Conservation (phyloP, 352 stramenopile species). For the Bremia lactucae region DNA sequence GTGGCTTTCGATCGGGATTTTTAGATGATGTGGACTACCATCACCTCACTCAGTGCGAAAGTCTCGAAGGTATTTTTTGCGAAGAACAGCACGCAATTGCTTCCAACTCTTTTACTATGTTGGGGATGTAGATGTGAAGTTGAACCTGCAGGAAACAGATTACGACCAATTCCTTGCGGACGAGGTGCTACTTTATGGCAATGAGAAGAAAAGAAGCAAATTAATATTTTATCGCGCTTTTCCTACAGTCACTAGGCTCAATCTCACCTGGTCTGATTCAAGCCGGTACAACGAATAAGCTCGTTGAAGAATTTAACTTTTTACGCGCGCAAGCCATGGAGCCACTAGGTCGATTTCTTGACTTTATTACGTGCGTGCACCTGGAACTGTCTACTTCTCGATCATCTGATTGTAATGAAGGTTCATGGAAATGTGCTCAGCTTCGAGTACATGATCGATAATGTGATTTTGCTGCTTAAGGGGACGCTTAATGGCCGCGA, state of each 20-base stretch:
- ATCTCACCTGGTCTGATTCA: constrained; percentile 78
- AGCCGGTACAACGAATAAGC: constrained; percentile 80
- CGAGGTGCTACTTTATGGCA: constrained; percentile 41
- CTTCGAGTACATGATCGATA: constrained; percentile 99
- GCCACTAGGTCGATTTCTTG: constrained; percentile 93
- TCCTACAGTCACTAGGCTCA: constrained; percentile 54
- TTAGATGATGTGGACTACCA: constrained; percentile 86
- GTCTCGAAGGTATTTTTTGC: constrained; percentile 83
- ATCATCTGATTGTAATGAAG: not conserved
- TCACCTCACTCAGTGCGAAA: constrained; percentile 85
- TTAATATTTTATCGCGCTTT: constrained; percentile 1
- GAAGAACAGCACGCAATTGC: not conserved
- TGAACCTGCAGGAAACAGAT: constrained; percentile 98
- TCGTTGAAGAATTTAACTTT: constrained; percentile 94
- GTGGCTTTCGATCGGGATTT: constrained; percentile 90
- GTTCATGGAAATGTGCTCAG: constrained; percentile 17
- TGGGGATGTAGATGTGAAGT: constrained; percentile 72
- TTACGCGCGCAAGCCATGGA: constrained; percentile 93
- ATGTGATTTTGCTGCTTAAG: constrained; percentile 98
- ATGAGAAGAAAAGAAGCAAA: not conserved
- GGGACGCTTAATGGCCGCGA: constrained; percentile 94
- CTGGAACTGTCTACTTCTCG: not conserved
- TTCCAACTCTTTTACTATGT: not conserved
- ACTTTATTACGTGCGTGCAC: constrained; percentile 93
- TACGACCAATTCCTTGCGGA: constrained; percentile 94